Conservation (phyloP, 257 asterid genomes). For the Galeopsis tetrahit region DNA sequence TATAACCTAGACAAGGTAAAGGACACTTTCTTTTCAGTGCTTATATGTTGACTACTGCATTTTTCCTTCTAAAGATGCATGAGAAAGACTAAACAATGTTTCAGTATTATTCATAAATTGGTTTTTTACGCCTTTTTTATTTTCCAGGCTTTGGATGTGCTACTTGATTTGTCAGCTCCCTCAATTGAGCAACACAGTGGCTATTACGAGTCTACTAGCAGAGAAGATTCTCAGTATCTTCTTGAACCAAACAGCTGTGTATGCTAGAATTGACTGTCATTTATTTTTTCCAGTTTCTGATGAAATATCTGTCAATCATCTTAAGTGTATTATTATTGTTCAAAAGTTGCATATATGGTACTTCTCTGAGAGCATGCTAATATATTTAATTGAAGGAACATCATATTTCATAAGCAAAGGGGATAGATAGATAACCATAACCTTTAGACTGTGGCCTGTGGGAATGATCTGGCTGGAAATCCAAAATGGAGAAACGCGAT, state of each 20-base stretch:
- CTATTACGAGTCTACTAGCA: slow-evolving; percentile 36
- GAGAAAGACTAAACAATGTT: slow-evolving; percentile 12
- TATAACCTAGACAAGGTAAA: slow-evolving; percentile 79
- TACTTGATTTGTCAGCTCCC: slow-evolving; percentile 77
- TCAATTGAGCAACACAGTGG: slow-evolving; percentile 48
- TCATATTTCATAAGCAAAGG: slow-evolving; percentile 14
- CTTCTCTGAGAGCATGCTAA: slow-evolving; percentile 15
- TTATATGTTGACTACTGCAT: not conserved
- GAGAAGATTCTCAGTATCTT: slow-evolving; percentile 47
- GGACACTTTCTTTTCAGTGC: slow-evolving; percentile 8
- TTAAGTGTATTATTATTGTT: slow-evolving; percentile 2
- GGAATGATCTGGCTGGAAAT: slow-evolving; percentile 21
- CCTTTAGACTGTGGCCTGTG: slow-evolving; percentile 10
- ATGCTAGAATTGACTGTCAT: slow-evolving; percentile 41
- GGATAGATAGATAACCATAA: slow-evolving; percentile 11
- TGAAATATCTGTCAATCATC: slow-evolving; percentile 16
- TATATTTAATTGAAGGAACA: slow-evolving; percentile 17
- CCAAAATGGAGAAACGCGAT: not conserved
- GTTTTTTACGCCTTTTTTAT: slow-evolving; percentile 17
- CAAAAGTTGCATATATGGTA: slow-evolving; percentile 17
- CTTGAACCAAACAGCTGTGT: slow-evolving; percentile 55
- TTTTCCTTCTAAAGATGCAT: slow-evolving; percentile 21
- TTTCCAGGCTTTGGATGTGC: slow-evolving; percentile 74
- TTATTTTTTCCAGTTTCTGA: slow-evolving; percentile 16
- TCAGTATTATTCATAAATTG: not conserved